A percentile compares a stretch with the other conserved stretches of the same genome.
phyloP scores from a whole-genome alignment of 257 asterid genomes.

The Mitragyna speciosa region DNA sequence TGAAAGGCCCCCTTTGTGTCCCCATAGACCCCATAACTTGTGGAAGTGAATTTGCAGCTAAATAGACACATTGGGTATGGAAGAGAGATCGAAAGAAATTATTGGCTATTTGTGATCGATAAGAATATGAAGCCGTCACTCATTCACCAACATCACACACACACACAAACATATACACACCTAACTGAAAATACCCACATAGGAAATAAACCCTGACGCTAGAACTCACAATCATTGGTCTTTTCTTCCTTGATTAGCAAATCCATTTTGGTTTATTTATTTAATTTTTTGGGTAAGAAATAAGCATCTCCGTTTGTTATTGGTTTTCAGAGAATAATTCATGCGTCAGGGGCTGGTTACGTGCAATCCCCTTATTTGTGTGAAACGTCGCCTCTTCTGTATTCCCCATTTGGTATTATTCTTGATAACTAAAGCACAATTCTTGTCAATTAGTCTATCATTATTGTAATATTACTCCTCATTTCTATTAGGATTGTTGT shows the following conservation, averaged over 20 bases:
- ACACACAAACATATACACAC: not conserved
- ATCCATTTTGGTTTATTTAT: too few species aligned
- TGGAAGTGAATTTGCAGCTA: constrained; percentile 28
- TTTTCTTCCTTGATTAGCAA: constrained; percentile 15
- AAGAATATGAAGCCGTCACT: constrained; percentile 51
- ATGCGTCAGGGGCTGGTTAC: constrained; percentile 7
- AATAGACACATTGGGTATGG: constrained; percentile 5
- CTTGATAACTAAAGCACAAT: not conserved
- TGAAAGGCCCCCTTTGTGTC: constrained; percentile 21
- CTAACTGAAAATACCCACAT: not conserved
- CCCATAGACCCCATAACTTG: constrained; percentile 26
- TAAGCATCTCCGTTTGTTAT: not conserved
- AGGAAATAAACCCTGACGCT: constrained; percentile 28
- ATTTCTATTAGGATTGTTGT: not conserved
- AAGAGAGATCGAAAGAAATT: constrained; percentile 28
- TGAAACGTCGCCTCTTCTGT: constrained; percentile 6
- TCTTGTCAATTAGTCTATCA: not conserved
- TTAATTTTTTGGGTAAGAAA: too few species aligned
- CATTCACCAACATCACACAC: constrained; percentile 46
- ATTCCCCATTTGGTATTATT: not conserved
- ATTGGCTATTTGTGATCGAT: constrained; percentile 33
- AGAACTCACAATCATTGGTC: constrained; percentile 2
- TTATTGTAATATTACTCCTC: not conserved
- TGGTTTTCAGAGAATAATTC: constrained; percentile 11
- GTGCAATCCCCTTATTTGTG: constrained; percentile 13